A percentile compares a stretch with the other conserved stretches of the same genome.
Evolutionary conservation across 2,329 filamentous ascomycete species (phyloP).

Genomic region (Sclerotinia borealis): DNA sequence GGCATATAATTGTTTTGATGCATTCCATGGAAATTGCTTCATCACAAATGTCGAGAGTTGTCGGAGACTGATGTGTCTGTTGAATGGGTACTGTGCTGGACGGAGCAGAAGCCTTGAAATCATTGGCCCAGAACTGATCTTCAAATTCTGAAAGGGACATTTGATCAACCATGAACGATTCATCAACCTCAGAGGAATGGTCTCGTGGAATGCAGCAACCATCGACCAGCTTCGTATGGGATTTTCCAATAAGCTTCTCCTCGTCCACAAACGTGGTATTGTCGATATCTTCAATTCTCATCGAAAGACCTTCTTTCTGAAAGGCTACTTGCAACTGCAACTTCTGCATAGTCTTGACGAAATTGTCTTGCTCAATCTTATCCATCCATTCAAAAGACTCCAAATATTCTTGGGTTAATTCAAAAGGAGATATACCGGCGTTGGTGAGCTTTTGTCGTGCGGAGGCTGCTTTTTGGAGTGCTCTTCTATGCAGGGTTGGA

Average conservation of each 20-base stretch:
- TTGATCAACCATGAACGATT: slow-evolving; percentile 5
- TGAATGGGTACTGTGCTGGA: background rate
- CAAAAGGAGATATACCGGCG: slow-evolving; percentile 16
- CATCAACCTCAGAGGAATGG: background rate
- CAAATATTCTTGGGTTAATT: slow-evolving; percentile 11
- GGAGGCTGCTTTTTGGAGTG: slow-evolving; percentile 9
- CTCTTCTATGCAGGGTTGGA: slow-evolving; percentile 5
- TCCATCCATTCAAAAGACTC: slow-evolving; percentile 19
- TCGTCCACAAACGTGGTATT: background rate
- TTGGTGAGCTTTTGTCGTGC: slow-evolving; percentile 11
- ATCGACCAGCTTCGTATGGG: slow-evolving; percentile 2
- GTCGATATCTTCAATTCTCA: slow-evolving; percentile 12
- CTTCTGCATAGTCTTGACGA: slow-evolving; percentile 10
- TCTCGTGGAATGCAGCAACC: slow-evolving; percentile 2
- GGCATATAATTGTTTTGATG: background rate
- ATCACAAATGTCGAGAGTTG: background rate
- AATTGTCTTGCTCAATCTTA: slow-evolving; percentile 15
- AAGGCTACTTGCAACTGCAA: slow-evolving; percentile 9
- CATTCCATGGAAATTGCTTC: background rate
- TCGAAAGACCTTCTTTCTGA: slow-evolving; percentile 11
- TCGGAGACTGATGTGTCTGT: background rate
- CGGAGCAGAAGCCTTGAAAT: background rate
- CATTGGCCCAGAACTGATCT: background rate
- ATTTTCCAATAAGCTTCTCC: slow-evolving; percentile 3
- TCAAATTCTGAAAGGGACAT: slow-evolving; percentile 3